Percentiles rank a stretch among this genome's conserved stretches.
Evolutionary conservation across 192 early-diverging fungal species (phyloP).

Genomic region (Entophlyctis helioformis): DNA sequence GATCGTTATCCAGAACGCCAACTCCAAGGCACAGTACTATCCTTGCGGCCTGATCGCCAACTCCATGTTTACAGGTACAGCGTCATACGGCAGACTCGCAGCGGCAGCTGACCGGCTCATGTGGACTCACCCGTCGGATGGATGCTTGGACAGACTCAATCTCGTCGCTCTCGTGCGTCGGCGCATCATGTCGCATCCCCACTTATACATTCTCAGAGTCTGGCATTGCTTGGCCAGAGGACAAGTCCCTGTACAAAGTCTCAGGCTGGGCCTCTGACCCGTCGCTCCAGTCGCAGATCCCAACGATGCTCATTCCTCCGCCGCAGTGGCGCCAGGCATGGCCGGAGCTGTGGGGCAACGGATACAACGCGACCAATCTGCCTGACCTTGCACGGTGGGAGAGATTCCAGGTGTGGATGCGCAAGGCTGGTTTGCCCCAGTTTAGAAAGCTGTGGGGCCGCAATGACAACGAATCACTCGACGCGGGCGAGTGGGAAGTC

Average conservation of each 20-base stretch:
- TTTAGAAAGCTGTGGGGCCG: constrained; percentile 91
- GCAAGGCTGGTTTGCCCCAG: constrained; percentile 85
- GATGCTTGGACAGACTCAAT: constrained; percentile 18
- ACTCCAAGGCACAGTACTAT: constrained; percentile 48
- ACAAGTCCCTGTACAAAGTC: constrained; percentile 38
- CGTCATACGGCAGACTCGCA: no score
- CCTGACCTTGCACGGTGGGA: constrained; percentile 62
- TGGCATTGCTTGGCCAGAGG: constrained; percentile 78
- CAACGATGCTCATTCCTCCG: constrained; percentile 57
- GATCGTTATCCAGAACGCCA: constrained; percentile 6
- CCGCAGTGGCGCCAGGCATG: constrained; percentile 70
- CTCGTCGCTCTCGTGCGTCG: constrained; percentile 31
- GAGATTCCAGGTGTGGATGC: constrained; percentile 98
- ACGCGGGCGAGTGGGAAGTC: constrained; percentile 5
- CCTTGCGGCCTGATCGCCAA: constrained; percentile 98
- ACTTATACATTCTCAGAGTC: constrained; percentile 41
- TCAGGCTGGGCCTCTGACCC: constrained; percentile 18
- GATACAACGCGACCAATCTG: constrained; percentile 37
- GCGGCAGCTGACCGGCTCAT: no score
- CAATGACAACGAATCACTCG: background rate
- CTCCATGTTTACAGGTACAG: constrained; percentile 85
- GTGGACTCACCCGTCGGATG: no score
- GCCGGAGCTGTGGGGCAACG: constrained; percentile 26
- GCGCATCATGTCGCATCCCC: no score
- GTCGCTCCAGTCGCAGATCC: constrained; percentile 16